Conservation (phyloP, 305 asterid species). For the Stenogyne calaminthoides region DNA sequence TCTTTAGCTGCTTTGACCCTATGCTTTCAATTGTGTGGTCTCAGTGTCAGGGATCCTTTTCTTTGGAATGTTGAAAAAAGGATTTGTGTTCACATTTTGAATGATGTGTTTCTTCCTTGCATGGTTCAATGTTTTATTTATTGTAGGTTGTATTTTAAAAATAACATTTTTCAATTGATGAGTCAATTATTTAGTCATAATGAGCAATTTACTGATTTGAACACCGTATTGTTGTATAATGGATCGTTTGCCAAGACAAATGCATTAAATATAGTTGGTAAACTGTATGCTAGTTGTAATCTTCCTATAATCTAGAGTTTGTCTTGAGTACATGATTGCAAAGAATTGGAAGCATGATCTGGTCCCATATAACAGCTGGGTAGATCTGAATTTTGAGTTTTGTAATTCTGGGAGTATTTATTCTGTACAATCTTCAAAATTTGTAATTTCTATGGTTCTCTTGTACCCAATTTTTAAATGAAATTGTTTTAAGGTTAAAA, state of each 20-base stretch:
- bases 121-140: constrained; percentile 14
- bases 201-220: constrained; percentile 8
- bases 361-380: too few relatives aligned
- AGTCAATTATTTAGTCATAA: constrained; percentile 10
- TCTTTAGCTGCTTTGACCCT: constrained; percentile 93
- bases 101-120: constrained; percentile 15
- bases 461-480: too few relatives aligned
- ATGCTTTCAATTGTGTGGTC: constrained; percentile 94
- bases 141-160: neutral
- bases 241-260: constrained; percentile 2
- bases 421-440: too few relatives aligned
- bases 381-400: too few relatives aligned
- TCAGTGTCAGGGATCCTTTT: constrained; percentile 97
- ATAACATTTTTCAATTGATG: constrained; percentile 15
- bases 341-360: too few relatives aligned
- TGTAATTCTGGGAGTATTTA: too few relatives aligned
- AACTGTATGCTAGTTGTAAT: too few relatives aligned
- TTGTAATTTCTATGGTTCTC: too few relatives aligned
- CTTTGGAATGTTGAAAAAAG: constrained; percentile 87
- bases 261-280: constrained; percentile 4
- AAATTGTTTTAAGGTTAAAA: too few relatives aligned
- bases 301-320: too few relatives aligned
- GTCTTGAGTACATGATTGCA: too few relatives aligned
- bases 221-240: neutral
- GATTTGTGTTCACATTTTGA: constrained; percentile 63